Percentiles rank a stretch among this genome's conserved stretches.
Conservation (phyloP, 805 yeast species). For the Yarrowia sp. region DNA sequence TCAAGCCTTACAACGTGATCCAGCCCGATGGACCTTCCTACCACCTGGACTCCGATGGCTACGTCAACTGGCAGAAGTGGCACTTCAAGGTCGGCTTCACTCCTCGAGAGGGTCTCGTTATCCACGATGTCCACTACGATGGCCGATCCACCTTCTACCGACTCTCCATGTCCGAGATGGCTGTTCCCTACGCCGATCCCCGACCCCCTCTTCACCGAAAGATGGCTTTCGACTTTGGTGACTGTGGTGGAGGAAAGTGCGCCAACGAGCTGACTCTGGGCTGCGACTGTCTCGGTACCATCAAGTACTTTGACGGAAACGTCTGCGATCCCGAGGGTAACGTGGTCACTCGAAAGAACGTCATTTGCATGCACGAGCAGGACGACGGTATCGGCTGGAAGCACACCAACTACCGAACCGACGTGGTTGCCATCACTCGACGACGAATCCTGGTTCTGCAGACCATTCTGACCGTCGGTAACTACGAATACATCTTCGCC, state of each 20-base stretch:
- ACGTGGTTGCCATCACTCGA: conserved; percentile 62
- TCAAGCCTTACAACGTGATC: conserved; percentile 74
- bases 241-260: conserved; percentile 75
- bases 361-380: conserved; percentile 81
- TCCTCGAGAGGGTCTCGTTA: conserved; percentile 75
- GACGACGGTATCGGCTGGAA: conserved; percentile 76
- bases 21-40: conserved; percentile 85
- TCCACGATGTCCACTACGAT: conserved; percentile 69
- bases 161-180: conserved; percentile 75
- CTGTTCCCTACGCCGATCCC: conserved; percentile 85
- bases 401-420: conserved; percentile 77
- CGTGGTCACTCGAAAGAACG: conserved; percentile 60
- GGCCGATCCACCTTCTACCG: conserved; percentile 76
- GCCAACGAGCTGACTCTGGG: conserved; percentile 72
- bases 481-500: conserved; percentile 76
- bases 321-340: conserved; percentile 61
- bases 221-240: conserved; percentile 85
- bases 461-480: conserved; percentile 81
- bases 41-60: conserved; percentile 49
- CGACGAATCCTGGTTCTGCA: conserved; percentile 78
- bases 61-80: conserved; percentile 81
- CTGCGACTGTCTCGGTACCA: conserved; percentile 81
- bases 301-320: conserved; percentile 68
- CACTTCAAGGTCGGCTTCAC: conserved; percentile 68
- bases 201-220: conserved; percentile 80